Evolutionary conservation across 1,139 yeast species (phyloP).

Genomic region (Blastobotrys capitulatus): DNA sequence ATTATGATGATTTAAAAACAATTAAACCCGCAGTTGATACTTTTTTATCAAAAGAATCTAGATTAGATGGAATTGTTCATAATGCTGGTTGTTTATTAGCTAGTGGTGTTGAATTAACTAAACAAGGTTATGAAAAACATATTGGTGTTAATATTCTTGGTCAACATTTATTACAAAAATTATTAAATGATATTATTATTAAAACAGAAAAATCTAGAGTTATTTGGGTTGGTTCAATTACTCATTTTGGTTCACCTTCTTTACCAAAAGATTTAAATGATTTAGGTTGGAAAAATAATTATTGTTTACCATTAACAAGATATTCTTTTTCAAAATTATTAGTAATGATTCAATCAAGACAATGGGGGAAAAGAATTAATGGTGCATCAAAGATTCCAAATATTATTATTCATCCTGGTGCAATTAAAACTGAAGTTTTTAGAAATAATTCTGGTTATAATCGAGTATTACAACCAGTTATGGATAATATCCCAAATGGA

Average conservation of each 20-base stretch:
- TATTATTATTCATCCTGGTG: conserved; percentile 45
- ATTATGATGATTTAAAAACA: conserved; percentile 42
- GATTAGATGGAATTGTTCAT: conserved; percentile 30
- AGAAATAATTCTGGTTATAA: conserved; percentile 23
- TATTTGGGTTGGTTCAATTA: conserved; percentile 40
- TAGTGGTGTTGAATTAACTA: conserved; percentile 26
- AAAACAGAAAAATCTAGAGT: conserved; percentile 31
- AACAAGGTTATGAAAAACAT: conserved; percentile 46
- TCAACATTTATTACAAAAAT: conserved; percentile 44
- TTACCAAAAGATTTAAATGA: conserved; percentile 1
- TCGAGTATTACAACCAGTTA: not conserved
- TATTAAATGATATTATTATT: conserved; percentile 41
- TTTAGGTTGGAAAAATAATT: not conserved
- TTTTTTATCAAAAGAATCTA: conserved; percentile 27
- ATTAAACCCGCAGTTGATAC: conserved; percentile 40
- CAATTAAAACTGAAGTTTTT: conserved; percentile 38
- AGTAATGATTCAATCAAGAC: conserved; percentile 39
- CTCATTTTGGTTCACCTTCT: not conserved
- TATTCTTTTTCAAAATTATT: conserved; percentile 50
- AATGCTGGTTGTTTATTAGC: conserved; percentile 42
- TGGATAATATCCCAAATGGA: not conserved
- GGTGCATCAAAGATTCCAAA: not conserved
- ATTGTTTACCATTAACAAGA: not conserved
- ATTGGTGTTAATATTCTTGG: conserved; percentile 50
- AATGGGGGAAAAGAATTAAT: conserved; percentile 37